Conservation (phyloP, 768 basidiomycete genomes). For the Kwoniella shandongensis region DNA sequence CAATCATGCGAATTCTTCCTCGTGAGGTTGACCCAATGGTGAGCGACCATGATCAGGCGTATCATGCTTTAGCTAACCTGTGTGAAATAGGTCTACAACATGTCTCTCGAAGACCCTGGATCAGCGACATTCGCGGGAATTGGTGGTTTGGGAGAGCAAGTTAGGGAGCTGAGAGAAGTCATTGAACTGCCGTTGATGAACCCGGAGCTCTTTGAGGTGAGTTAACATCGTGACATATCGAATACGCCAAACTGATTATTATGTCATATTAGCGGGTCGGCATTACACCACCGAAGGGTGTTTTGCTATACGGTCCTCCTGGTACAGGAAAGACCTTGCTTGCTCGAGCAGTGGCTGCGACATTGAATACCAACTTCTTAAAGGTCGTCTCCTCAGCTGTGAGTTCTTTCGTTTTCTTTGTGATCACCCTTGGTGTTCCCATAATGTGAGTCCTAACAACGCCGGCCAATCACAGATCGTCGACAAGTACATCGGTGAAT, state of each 20-base stretch:
- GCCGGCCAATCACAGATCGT: too few species aligned
- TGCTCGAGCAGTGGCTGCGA: slow-evolving; percentile 93
- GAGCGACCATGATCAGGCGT: slow-evolving; percentile 3
- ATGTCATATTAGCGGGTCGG: slow-evolving; percentile 68
- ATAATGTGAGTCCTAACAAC: too few species aligned
- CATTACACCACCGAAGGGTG: slow-evolving; percentile 94
- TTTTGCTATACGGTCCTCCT: slow-evolving; percentile 91
- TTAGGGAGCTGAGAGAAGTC: slow-evolving; percentile 93
- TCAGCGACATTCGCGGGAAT: slow-evolving; percentile 94
- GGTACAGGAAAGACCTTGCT: slow-evolving; percentile 90
- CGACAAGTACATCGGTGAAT: slow-evolving; percentile 91
- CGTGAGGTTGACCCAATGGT: slow-evolving; percentile 94
- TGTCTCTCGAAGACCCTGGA: slow-evolving; percentile 97
- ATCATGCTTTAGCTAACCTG: not conserved
- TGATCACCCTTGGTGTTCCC: too few species aligned
- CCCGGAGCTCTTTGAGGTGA: slow-evolving; percentile 76
- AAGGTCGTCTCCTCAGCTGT: slow-evolving; percentile 99
- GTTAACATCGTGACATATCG: slow-evolving; percentile 1
- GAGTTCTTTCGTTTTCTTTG: slow-evolving; percentile 55
- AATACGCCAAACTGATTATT: not conserved
- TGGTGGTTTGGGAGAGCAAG: slow-evolving; percentile 92
- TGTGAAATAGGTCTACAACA: slow-evolving; percentile 72
- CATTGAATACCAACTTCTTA: slow-evolving; percentile 90
- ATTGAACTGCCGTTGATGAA: slow-evolving; percentile 93
- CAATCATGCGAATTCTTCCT: slow-evolving; percentile 97